Evolutionary conservation across 192 early-diverging fungal species (phyloP).

Genomic region (Endogone sp.): DNA sequence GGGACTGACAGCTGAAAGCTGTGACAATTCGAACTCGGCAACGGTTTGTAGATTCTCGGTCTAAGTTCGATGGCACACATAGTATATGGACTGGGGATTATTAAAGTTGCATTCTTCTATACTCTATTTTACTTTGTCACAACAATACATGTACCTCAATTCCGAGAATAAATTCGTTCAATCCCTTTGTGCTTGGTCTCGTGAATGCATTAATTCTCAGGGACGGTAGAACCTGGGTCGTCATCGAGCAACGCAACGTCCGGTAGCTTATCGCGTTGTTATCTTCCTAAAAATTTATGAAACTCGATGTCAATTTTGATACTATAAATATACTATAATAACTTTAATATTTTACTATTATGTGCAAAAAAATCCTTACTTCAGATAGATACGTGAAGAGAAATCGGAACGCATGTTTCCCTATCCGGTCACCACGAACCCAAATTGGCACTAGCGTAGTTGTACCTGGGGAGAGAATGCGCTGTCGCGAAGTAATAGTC

Average conservation of each 20-base stretch:
- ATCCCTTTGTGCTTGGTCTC: slow-evolving; percentile 65
- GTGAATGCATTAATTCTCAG: slow-evolving; percentile 95
- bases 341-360: too few species aligned
- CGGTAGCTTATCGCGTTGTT: slow-evolving; percentile 58
- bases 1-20: slow-evolving; percentile 69
- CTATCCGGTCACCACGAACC: slow-evolving; percentile 89
- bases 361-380: slow-evolving; percentile 23
- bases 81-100: slow-evolving; percentile 3
- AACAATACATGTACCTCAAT: slow-evolving; percentile 64
- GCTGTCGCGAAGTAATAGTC: too few species aligned
- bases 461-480: slow-evolving; percentile 55
- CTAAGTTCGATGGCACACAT: slow-evolving; percentile 20
- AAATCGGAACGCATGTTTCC: slow-evolving; percentile 75
- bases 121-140: too few species aligned
- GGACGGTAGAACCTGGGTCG: slow-evolving; percentile 74
- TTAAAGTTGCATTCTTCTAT: slow-evolving; percentile 28
- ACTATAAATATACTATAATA: too few species aligned
- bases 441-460: slow-evolving; percentile 78
- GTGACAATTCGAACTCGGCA: slow-evolving; percentile 56
- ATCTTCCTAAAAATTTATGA: slow-evolving; percentile 39
- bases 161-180: slow-evolving; percentile 87
- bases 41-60: slow-evolving; percentile 69
- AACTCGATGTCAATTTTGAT: too few species aligned
- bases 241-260: slow-evolving; percentile 56
- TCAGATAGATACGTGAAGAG: slow-evolving; percentile 82